A percentile compares a stretch with the other conserved stretches of the same genome.
phyloP scores from a whole-genome alignment of 2,329 filamentous ascomycete genomes.

The Alternaria tenuissima region DNA sequence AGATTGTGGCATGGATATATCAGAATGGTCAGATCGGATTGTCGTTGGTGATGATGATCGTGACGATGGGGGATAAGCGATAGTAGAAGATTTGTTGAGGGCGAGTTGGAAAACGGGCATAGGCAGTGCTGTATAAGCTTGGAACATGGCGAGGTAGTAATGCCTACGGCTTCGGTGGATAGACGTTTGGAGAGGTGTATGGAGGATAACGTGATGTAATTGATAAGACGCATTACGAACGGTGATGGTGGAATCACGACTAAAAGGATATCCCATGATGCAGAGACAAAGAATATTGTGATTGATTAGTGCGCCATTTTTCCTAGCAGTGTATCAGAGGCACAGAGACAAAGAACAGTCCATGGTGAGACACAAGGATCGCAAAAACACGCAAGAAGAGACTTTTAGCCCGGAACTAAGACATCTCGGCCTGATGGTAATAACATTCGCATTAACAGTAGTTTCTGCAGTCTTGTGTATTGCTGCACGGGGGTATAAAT shows the following conservation, averaged over 20 bases:
- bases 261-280: too few species aligned
- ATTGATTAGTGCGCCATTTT: accelerated
- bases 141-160: background rate
- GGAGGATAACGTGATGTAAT: too few species aligned
- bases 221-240: too few species aligned
- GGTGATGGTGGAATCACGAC: too few species aligned
- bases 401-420: too few species aligned
- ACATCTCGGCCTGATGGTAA: background rate
- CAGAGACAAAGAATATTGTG: background rate
- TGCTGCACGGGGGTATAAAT: constrained; percentile 3
- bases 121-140: background rate
- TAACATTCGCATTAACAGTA: background rate
- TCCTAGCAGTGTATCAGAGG: background rate
- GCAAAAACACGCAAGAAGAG: background rate
- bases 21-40: background rate
- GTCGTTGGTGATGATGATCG: too few species aligned
- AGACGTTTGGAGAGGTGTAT: background rate
- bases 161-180: background rate
- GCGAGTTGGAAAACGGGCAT: accelerated
- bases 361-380: background rate
- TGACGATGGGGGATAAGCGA: background rate
- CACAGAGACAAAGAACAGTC: background rate
- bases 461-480: background rate
- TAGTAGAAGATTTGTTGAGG: background rate
- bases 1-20: background rate